phyloP scores from a whole-genome alignment of 306 rosid genomes.

The Mimosa pudica region DNA sequence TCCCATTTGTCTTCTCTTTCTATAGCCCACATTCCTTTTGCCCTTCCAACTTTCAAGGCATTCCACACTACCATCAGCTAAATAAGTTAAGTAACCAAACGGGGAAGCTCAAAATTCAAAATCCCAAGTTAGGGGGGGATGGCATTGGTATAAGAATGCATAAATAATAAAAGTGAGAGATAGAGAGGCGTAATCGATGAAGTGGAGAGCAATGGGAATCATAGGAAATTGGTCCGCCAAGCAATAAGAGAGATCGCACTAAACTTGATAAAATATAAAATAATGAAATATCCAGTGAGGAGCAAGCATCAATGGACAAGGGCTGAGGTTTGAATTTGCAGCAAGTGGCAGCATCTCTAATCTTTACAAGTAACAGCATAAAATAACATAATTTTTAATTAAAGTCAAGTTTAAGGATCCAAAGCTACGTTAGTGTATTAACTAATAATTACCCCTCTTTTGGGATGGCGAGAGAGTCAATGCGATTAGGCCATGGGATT shows the following conservation, averaged over 20 bases:
- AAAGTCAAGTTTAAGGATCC: slow-evolving; percentile 42
- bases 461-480: slow-evolving; percentile 30
- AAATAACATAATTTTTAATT: not conserved
- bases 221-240: slow-evolving; percentile 25
- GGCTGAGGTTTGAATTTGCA: slow-evolving; percentile 32
- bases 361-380: not conserved
- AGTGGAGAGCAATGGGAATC: slow-evolving; percentile 48
- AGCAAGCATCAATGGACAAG: not conserved
- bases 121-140: not conserved
- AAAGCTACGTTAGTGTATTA: slow-evolving; percentile 29
- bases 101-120: not conserved
- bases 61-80: not conserved
- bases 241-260: slow-evolving; percentile 43
- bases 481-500: slow-evolving; percentile 19
- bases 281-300: not conserved
- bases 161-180: not conserved
- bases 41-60: not conserved
- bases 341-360: slow-evolving; percentile 33
- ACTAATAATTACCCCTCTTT: slow-evolving; percentile 35
- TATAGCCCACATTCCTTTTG: not conserved
- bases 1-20: not conserved
- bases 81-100: not conserved
- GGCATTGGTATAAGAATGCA: not conserved
- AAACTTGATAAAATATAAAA: not conserved
- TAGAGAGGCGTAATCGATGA: slow-evolving; percentile 15